phyloP scores from a whole-genome alignment of 106 monocot species.

The Apostasia shenzhenica region DNA sequence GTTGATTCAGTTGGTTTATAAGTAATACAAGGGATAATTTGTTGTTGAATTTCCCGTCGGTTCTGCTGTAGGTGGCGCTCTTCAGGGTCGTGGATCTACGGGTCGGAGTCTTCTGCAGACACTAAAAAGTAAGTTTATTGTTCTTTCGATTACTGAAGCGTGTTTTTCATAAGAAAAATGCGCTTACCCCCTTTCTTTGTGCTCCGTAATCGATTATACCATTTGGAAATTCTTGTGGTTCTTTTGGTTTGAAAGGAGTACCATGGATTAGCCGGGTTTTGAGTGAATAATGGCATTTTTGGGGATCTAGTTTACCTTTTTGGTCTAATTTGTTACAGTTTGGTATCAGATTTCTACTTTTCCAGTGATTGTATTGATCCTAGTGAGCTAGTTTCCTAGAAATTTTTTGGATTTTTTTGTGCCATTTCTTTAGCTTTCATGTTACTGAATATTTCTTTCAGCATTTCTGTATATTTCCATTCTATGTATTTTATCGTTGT shows the following conservation, averaged over 20 bases:
- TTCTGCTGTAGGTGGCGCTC: not conserved
- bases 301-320: not conserved
- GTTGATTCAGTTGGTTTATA: not conserved
- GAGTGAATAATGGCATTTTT: not conserved
- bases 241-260: not conserved
- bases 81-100: constrained; percentile 3
- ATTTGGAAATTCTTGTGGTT: not conserved
- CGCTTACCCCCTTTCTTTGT: not conserved
- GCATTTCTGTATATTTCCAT: too few relatives aligned
- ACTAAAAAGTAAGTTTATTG: not conserved
- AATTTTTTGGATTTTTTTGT: too few relatives aligned
- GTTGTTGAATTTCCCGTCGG: not conserved
- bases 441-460: too few relatives aligned
- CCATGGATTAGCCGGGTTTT: not conserved
- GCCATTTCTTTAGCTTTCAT: too few relatives aligned
- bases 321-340: not conserved
- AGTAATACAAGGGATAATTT: not conserved
- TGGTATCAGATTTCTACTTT: too few relatives aligned
- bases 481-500: too few relatives aligned
- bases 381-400: too few relatives aligned
- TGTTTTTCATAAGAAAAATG: not conserved
- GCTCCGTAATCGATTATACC: not conserved
- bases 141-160: not conserved
- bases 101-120: constrained; percentile 12
- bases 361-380: too few relatives aligned